Base-by-base conservation (phyloP, 2,329 filamentous ascomycete genomes). In the Penicillium frequentans region DNA sequence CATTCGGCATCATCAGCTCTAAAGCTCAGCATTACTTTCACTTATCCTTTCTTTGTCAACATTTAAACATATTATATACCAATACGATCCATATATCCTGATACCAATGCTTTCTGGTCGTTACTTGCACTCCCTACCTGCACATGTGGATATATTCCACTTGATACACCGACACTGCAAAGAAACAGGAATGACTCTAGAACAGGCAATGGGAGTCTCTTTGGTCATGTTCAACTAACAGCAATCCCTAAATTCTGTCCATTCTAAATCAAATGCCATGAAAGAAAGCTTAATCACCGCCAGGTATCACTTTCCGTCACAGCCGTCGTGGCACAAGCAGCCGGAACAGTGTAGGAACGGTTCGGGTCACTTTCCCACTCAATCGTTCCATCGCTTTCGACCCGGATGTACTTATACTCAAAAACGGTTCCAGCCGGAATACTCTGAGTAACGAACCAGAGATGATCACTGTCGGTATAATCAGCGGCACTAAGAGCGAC, bases 341-440 rank as follows among this genome's bases (percentile, higher is more conserved):
- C 65, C 3, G 75, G 73, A 13, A 81, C 74, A 5, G 72, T 76
- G 57, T 75, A 78, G 13, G 58, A 65, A 37, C 73, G 72, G 60
- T 81, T 79, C 1, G 76, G 72, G 58, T 87, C 86, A 45, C 75
- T 77, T 76, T 91, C 88, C 88, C 88, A 91, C 7, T 73, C 77
- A 11, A 89, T 73, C 0, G 74, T 74, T 1, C 85, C 83, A 65
- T 84, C 80, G 3, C 73, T 68, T 57, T 78, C 78, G 43, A 87
- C 79, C 26, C 83, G 82, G 63, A 91, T 83, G 66, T 85, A 91
- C 77, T 91, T 90, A 72, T 90, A 91, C 74, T 85, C 68, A 46
- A 91, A 76, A 6, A 70, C 73, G 53, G 78, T 76, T 2, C 87
- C 87, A 0, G 84, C 78, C 1, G 78, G 70, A 16, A 91, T 73